These are phyloP conservation scores for Gynandropsis gynandra DNA, from an alignment of 345 rosid species.

Conservation along the genomic window DNA sequence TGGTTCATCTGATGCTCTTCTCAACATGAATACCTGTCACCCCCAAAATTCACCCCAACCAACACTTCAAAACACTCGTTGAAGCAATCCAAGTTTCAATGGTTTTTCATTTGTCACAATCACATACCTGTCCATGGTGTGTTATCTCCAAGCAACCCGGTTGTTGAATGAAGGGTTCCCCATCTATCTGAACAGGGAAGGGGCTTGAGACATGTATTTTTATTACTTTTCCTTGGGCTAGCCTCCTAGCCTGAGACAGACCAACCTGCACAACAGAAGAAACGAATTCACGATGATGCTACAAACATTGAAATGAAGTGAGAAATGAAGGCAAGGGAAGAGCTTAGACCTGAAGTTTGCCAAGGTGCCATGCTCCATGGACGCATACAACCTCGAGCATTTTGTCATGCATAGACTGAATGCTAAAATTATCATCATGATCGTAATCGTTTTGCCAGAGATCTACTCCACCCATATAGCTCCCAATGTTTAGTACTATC, in stretches of 20 bases:
- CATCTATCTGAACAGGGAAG: slow-evolving; percentile 65
- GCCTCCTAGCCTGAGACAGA: slow-evolving; percentile 63
- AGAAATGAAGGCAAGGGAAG: not conserved
- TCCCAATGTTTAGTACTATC: slow-evolving; percentile 73
- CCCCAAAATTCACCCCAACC: slow-evolving; percentile 16
- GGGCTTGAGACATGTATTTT: slow-evolving; percentile 55
- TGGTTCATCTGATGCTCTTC: slow-evolving; percentile 57
- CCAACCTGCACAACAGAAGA: slow-evolving; percentile 35
- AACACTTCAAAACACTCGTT: not conserved
- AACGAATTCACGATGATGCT: not conserved
- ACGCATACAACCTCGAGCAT: slow-evolving; percentile 69
- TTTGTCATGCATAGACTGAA: slow-evolving; percentile 72
- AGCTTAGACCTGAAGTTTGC: slow-evolving; percentile 63
- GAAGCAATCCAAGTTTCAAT: too few relatives aligned
- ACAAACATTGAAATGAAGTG: not conserved
- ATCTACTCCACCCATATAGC: slow-evolving; percentile 93
- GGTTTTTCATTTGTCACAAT: too few relatives aligned
- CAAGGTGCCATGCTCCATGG: slow-evolving; percentile 88
- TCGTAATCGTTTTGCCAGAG: slow-evolving; percentile 83
- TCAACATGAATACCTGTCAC: slow-evolving; percentile 63
- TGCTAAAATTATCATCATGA: slow-evolving; percentile 55
- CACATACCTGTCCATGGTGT: slow-evolving; percentile 57
- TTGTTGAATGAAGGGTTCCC: slow-evolving; percentile 64
- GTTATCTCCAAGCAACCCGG: slow-evolving; percentile 61
- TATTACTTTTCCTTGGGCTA: slow-evolving; percentile 53